Conservation (phyloP, 768 basidiomycete species). For the Suillus paluster region DNA sequence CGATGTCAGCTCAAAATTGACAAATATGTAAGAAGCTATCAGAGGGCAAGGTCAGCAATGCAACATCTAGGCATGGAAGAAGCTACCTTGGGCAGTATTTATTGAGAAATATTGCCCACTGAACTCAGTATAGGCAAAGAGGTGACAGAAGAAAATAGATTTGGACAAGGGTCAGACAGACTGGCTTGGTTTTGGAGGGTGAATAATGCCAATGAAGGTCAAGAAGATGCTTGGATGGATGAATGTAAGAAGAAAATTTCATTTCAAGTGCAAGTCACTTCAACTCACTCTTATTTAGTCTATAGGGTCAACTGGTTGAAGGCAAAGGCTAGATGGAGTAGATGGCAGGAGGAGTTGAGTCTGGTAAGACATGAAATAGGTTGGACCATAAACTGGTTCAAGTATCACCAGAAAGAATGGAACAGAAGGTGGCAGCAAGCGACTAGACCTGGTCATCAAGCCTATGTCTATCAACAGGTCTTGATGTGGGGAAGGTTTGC, state of each 20-base stretch:
- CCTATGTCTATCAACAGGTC: conserved; percentile 3
- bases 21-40: conserved; percentile 1
- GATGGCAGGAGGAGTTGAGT: conserved; percentile 24
- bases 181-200: conserved; percentile 9
- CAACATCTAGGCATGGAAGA: not conserved
- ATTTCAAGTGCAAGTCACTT: too few species aligned
- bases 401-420: not conserved
- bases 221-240: conserved; percentile 2
- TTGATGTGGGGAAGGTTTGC: not conserved
- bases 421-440: not conserved
- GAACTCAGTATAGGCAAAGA: conserved; percentile 11
- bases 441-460: not conserved
- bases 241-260: conserved; percentile 1
- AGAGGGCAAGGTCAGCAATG: conserved; percentile 1
- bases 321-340: conserved; percentile 18
- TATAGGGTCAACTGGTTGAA: conserved; percentile 11
- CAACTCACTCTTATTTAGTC: not conserved
- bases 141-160: conserved; percentile 14
- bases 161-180: conserved; percentile 10
- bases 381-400: conserved; percentile 21
- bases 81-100: not conserved
- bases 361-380: conserved; percentile 21
- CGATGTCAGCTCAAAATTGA: too few species aligned
- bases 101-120: not conserved
- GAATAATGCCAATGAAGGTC: not conserved